phyloP scores from a whole-genome alignment of 495 filamentous ascomycete species.

The Diplogelasinospora grovesii region DNA sequence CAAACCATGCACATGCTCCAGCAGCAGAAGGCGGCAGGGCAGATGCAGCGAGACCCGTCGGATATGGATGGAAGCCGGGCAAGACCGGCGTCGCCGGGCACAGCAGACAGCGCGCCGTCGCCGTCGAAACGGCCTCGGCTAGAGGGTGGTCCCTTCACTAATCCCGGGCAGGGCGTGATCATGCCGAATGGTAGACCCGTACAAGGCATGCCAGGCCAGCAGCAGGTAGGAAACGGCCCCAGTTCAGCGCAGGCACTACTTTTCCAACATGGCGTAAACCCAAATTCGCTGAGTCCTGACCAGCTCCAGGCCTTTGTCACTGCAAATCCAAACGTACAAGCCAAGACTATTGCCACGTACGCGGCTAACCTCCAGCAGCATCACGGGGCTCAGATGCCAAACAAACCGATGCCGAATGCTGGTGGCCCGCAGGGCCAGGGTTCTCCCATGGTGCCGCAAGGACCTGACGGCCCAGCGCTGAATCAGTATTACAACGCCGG shows the following conservation, averaged over 20 bases:
- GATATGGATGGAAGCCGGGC: slow-evolving; percentile 80
- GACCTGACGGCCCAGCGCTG: slow-evolving; percentile 58
- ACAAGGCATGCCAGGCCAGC: slow-evolving; percentile 65
- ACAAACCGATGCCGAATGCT: slow-evolving; percentile 51
- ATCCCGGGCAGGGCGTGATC: slow-evolving; percentile 61
- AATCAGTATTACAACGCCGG: slow-evolving; percentile 59
- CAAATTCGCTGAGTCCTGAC: slow-evolving; percentile 62
- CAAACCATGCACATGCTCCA: slow-evolving; percentile 61
- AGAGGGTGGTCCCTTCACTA: slow-evolving; percentile 59
- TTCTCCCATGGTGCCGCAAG: slow-evolving; percentile 71
- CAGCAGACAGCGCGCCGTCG: slow-evolving; percentile 82
- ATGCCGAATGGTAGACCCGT: slow-evolving; percentile 70
- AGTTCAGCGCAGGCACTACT: slow-evolving; percentile 52
- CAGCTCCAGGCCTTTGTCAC: slow-evolving; percentile 68
- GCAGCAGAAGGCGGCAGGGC: slow-evolving; percentile 57
- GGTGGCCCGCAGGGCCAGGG: slow-evolving; percentile 54
- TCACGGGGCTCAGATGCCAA: slow-evolving; percentile 71
- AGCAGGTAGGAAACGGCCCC: slow-evolving; percentile 58
- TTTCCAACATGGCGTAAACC: slow-evolving; percentile 70
- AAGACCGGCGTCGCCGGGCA: slow-evolving; percentile 72
- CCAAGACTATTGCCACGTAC: slow-evolving; percentile 81
- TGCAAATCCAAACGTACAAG: slow-evolving; percentile 55
- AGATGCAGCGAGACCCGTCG: slow-evolving; percentile 80
- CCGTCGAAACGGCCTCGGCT: slow-evolving; percentile 88
- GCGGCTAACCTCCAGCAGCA: slow-evolving; percentile 74